Evolutionary conservation across 164 flowering plant species (phyloP).

Genomic region (Berberis thunbergii): DNA sequence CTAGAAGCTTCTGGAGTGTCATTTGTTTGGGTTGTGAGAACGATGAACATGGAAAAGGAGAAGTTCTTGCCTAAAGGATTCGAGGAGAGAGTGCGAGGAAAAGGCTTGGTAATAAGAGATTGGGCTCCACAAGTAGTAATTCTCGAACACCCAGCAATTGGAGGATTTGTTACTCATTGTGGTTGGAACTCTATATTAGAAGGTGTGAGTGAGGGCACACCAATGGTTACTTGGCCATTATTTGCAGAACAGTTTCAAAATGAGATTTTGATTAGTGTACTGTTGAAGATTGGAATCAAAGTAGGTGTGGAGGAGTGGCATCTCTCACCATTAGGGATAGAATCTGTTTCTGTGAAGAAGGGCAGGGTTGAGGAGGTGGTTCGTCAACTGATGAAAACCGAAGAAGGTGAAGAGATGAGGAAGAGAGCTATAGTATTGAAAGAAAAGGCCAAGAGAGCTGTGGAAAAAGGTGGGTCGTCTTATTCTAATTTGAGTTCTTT

Average conservation of each 20-base stretch:
- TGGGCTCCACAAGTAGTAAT: conserved; percentile 39
- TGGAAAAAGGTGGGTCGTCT: conserved; percentile 32
- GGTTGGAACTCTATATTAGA: conserved; percentile 41
- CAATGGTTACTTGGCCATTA: conserved; percentile 34
- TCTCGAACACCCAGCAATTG: conserved; percentile 24
- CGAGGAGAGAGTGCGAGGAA: conserved; percentile 17
- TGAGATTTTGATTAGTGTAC: conserved; percentile 19
- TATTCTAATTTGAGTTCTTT: conserved; percentile 11
- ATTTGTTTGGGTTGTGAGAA: conserved; percentile 20
- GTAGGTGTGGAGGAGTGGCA: conserved; percentile 10
- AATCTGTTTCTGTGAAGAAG: not conserved
- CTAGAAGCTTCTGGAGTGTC: conserved; percentile 10
- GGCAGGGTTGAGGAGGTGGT: not conserved
- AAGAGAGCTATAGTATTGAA: not conserved
- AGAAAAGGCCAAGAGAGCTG: conserved; percentile 9
- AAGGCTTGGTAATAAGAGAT: conserved; percentile 24
- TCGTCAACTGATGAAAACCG: not conserved
- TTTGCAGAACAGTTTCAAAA: conserved; percentile 33
- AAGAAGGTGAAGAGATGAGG: not conserved
- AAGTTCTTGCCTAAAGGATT: conserved; percentile 20
- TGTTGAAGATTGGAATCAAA: conserved; percentile 14
- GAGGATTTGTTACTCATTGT: conserved; percentile 35
- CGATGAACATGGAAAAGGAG: not conserved
- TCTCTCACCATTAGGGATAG: not conserved
- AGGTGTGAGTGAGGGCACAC: conserved; percentile 20